Conservation (phyloP, 495 filamentous ascomycete genomes). For the Aspergillus biplanus region DNA sequence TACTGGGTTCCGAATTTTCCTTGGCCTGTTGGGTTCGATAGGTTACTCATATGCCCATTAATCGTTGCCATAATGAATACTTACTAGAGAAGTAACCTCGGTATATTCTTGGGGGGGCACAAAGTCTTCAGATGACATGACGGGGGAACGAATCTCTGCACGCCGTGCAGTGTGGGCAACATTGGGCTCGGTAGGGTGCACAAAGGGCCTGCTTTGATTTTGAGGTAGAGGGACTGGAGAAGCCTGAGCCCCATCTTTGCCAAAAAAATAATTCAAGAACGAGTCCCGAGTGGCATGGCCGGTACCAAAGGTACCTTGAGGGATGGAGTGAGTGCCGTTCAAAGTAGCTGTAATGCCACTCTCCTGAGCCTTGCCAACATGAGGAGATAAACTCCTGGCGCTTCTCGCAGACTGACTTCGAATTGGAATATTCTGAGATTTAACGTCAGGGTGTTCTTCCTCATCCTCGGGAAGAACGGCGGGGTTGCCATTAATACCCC, state of each 20-base stretch:
- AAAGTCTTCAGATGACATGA: constrained; percentile 48
- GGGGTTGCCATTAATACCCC: constrained; percentile 72
- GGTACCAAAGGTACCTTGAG: constrained; percentile 64
- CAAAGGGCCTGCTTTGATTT: constrained; percentile 66
- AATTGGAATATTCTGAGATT: constrained; percentile 55
- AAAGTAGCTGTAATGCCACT: constrained; percentile 66
- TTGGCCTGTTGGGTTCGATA: constrained; percentile 31
- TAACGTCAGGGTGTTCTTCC: constrained; percentile 55
- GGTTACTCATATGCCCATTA: background rate
- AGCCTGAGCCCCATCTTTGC: constrained; percentile 75
- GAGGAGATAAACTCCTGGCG: constrained; percentile 78
- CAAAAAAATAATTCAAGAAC: constrained; percentile 98
- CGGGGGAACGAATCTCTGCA: constrained; percentile 58
- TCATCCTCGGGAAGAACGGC: constrained; percentile 76
- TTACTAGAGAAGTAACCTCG: constrained; percentile 63
- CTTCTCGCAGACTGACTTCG: constrained; percentile 64
- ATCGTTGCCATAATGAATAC: constrained; percentile 28
- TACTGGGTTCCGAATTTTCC: constrained; percentile 68
- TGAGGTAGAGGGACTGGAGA: constrained; percentile 35
- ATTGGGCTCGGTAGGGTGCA: constrained; percentile 74
- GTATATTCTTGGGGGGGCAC: constrained; percentile 42
- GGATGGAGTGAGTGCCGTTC: constrained; percentile 66
- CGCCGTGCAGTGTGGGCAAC: constrained; percentile 83
- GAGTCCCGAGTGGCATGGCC: constrained; percentile 70
- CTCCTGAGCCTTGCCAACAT: constrained; percentile 63